Base-by-base conservation (phyloP, 805 yeast species). In the Spathaspora sp. region DNA sequence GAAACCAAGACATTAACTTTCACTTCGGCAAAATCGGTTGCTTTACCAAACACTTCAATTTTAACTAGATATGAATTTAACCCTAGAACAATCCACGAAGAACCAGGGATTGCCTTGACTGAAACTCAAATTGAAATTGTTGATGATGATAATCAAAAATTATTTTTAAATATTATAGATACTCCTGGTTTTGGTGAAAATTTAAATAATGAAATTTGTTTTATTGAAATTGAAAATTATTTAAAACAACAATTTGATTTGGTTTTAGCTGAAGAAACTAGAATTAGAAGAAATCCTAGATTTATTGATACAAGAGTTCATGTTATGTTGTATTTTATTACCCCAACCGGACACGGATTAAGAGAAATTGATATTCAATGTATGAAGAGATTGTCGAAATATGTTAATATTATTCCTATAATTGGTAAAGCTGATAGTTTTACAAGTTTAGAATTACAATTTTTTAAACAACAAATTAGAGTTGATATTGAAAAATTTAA, bases 341-440 rank as follows among this genome's bases (percentile, higher is more conserved):
- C 85, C 51, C 86, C 93, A 35, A 81, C 84, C 3, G 96, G 96
- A 16, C 94, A 87, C 64, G 92, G 93, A 1, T 73, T 87, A 55
- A 74, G 87, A 54, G 93, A 87, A 64, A 63, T 87, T 52, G 98
- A 93, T 64, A 75, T 87, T 38, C 79, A 78, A 56, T 76, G 88
- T 49, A 87, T 92, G 86, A 81, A 76, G 58, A 74, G 78, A 46
- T 75, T 92, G 48, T 80, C 92, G 14, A 76, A 80, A 20, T 81
- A 84, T 57, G 96, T 88, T 18, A 92, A 92, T 69, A 78, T 93
- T 23, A 81, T 92, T 44, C 97, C 97, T 1, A 83, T 91, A 23
- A 80, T 92, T 52, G 81, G 88, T 38, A 86, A 88, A 61, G 84
- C 96, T 2, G 97, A 92, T 65, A 76, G 89, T 1, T 74, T 89